A percentile compares a stretch with the other conserved stretches of the same genome.
These are phyloP conservation scores for Rhynchospora pubera DNA, from an alignment of 176 grass and related monocot species.

Conservation along the genomic window DNA sequence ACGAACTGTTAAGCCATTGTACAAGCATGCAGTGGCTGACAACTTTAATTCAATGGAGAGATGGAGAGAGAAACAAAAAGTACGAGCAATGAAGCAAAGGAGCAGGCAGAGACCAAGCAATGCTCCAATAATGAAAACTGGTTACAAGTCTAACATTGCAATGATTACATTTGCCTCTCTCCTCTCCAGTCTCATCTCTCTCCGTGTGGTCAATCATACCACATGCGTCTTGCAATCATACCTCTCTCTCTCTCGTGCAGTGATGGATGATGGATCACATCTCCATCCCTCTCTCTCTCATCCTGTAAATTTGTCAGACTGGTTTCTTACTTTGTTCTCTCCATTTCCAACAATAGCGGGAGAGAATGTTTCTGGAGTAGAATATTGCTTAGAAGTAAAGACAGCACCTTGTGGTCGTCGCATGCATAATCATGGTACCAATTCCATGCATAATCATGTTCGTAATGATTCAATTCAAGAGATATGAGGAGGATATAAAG, in stretches of 20 bases:
- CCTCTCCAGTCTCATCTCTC: neutral
- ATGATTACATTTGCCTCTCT: constrained; percentile 1
- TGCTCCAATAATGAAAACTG: constrained; percentile 8
- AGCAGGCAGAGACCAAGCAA: constrained; percentile 13
- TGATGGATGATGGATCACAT: constrained; percentile 17
- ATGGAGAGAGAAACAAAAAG: constrained; percentile 3
- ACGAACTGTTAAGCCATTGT: neutral
- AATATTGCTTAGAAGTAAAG: constrained; percentile 24
- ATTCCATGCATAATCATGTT: constrained; percentile 23
- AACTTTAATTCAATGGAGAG: constrained; percentile 13
- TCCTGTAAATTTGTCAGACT: constrained; percentile 1
- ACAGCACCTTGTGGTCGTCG: neutral
- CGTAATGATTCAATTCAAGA: constrained; percentile 7
- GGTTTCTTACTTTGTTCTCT: neutral
- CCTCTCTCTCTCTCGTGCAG: constrained; percentile 8
- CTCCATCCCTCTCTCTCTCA: neutral
- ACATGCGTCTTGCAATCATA: constrained; percentile 55
- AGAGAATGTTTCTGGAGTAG: neutral
- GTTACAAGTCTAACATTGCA: constrained; percentile 15
- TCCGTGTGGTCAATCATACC: constrained; percentile 66
- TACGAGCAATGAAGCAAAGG: neutral
- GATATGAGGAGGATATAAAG: neutral
- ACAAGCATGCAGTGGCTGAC: constrained; percentile 7
- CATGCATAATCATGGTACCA: constrained; percentile 24
- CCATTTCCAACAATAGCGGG: neutral